Conservation (phyloP, 1,284 basidiomycete species). For the Cystobasidiaceae sp. region DNA sequence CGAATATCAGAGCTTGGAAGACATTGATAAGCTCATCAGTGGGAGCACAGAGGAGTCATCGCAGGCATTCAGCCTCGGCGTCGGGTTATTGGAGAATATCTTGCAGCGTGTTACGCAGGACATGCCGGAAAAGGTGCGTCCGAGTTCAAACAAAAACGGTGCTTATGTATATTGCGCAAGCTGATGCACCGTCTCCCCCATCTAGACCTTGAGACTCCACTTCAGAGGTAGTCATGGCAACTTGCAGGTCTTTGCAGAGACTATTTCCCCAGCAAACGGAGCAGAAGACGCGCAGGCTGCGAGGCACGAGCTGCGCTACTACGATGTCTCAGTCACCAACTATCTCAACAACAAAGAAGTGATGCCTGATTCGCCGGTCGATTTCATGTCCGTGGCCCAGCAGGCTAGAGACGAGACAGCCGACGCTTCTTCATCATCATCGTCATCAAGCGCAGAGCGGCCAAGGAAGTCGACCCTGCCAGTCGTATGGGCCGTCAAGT, state of each 20-base stretch:
- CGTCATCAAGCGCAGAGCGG: neutral
- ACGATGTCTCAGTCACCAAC: slow-evolving; percentile 11
- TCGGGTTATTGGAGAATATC: slow-evolving; percentile 62
- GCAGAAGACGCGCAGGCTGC: neutral
- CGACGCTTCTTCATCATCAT: neutral
- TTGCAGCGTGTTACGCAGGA: slow-evolving; percentile 14
- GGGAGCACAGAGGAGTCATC: slow-evolving; percentile 61
- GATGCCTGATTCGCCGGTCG: neutral
- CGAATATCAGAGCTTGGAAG: slow-evolving; percentile 80
- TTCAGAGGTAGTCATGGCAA: neutral
- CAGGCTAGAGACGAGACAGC: too few relatives aligned
- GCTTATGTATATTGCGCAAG: neutral
- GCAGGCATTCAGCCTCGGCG: slow-evolving; percentile 69
- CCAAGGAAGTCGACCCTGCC: neutral
- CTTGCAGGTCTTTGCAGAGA: slow-evolving; percentile 14
- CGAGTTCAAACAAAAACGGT: neutral
- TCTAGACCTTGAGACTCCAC: slow-evolving; percentile 4
- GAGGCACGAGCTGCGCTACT: neutral
- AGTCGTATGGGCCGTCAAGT: neutral
- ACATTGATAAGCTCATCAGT: slow-evolving; percentile 81
- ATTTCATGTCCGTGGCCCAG: slow-evolving; percentile 8
- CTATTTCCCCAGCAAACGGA: neutral
- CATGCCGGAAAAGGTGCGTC: slow-evolving; percentile 11
- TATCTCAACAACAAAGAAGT: slow-evolving; percentile 15
- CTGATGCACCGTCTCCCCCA: neutral